A percentile compares a stretch with the other conserved stretches of the same genome.
These are phyloP conservation scores for Gigaspora rosea DNA, from an alignment of 192 early-diverging fungal species.

Conservation along the genomic window DNA sequence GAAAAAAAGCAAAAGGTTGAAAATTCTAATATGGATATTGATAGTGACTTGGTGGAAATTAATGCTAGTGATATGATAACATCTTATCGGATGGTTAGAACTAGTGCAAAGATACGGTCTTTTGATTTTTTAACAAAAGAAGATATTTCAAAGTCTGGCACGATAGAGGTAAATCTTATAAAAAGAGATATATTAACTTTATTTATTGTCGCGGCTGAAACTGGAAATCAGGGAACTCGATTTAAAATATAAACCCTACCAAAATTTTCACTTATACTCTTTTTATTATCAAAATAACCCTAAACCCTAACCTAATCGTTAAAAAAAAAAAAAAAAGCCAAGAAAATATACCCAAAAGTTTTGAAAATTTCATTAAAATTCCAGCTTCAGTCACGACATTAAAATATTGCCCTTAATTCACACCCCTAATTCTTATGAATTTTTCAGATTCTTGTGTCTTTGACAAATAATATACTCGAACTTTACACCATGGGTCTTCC, in stretches of 20 bases:
- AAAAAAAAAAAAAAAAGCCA: neutral
- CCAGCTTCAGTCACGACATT: neutral
- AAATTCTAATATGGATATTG: slow-evolving; percentile 46
- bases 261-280: too few species aligned
- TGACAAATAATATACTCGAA: slow-evolving; percentile 85
- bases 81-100: slow-evolving; percentile 68
- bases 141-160: slow-evolving; percentile 51
- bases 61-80: slow-evolving; percentile 79
- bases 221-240: too few species aligned
- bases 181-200: neutral
- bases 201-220: too few species aligned
- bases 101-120: slow-evolving; percentile 77
- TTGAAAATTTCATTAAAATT: too few species aligned
- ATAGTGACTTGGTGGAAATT: slow-evolving; percentile 53
- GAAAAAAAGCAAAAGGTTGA: slow-evolving; percentile 66
- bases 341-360: too few species aligned
- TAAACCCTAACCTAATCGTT: too few species aligned
- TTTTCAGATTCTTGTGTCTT: slow-evolving; percentile 64
- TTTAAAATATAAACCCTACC: too few species aligned
- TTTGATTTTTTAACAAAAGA: slow-evolving; percentile 69
- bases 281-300: too few species aligned
- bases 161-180: slow-evolving; percentile 38
- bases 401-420: neutral
- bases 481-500: slow-evolving; percentile 69
- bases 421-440: neutral